Conservation (phyloP, 805 yeast genomes). For the Kodamaea lidongshanica region DNA sequence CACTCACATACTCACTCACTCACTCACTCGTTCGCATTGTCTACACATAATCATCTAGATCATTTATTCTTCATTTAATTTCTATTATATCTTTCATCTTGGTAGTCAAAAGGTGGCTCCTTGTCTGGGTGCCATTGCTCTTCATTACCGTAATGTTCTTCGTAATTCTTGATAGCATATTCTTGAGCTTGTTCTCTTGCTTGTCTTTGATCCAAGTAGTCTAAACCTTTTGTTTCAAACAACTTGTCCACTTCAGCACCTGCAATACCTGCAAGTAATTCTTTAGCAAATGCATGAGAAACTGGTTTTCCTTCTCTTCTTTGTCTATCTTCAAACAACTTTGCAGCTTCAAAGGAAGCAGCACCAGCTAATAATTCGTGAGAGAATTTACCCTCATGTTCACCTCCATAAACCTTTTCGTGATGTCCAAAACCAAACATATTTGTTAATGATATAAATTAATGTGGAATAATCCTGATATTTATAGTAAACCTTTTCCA, state of each 20-base stretch:
- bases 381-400: slow-evolving; percentile 26
- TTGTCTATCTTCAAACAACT: slow-evolving; percentile 27
- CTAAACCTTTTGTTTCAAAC: slow-evolving; percentile 29
- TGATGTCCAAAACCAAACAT: slow-evolving; percentile 27
- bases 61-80: too few relatives aligned
- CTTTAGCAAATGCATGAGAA: slow-evolving; percentile 25
- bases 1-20: too few relatives aligned
- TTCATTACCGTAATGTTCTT: slow-evolving; percentile 22
- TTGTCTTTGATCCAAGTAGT: slow-evolving; percentile 23
- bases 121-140: slow-evolving; percentile 23
- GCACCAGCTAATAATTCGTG: slow-evolving; percentile 30
- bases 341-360: slow-evolving; percentile 28
- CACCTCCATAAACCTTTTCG: slow-evolving; percentile 23
- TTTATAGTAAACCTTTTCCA: slow-evolving; percentile 1
- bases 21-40: too few relatives aligned
- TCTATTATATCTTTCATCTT: slow-evolving; percentile 17
- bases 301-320: slow-evolving; percentile 29
- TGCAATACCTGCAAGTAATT: slow-evolving; percentile 23
- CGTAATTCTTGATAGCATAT: slow-evolving; percentile 18
- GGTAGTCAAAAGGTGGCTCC: slow-evolving; percentile 24
- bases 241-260: slow-evolving; percentile 30
- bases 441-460: slow-evolving; percentile 2
- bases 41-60: not conserved
- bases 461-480: slow-evolving; percentile 1
- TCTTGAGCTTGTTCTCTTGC: slow-evolving; percentile 21